A percentile compares a stretch with the other conserved stretches of the same genome.
phyloP scores from a whole-genome alignment of 345 rosid species.

The Citrus cavaleriei region DNA sequence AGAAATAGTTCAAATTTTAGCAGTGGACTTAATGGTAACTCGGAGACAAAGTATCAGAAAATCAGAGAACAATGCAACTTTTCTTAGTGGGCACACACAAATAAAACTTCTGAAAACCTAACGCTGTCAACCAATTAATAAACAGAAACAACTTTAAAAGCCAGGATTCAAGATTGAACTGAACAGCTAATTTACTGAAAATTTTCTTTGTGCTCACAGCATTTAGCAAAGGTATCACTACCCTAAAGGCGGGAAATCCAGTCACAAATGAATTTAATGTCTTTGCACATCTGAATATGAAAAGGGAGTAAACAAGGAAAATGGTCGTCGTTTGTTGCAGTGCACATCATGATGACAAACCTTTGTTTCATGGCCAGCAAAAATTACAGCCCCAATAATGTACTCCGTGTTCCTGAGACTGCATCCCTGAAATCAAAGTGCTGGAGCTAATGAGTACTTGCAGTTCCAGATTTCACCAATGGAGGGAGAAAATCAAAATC shows the following conservation, averaged over 20 bases:
- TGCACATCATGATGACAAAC: constrained; percentile 36
- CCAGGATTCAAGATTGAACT: neutral
- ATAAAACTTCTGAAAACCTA: constrained; percentile 3
- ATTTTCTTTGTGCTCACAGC: neutral
- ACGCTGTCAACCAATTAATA: neutral
- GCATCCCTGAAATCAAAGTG: constrained; percentile 71
- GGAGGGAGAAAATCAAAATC: constrained; percentile 5
- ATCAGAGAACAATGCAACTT: neutral
- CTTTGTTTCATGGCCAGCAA: constrained; percentile 98
- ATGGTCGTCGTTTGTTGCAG: neutral
- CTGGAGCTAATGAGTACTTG: constrained; percentile 10
- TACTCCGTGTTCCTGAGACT: constrained; percentile 95
- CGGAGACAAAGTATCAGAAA: neutral
- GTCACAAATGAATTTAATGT: neutral
- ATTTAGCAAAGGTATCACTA: neutral
- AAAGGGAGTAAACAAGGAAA: neutral
- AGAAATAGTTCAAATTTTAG: constrained; percentile 16
- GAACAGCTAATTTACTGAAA: neutral
- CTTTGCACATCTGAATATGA: neutral
- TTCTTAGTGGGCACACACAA: constrained; percentile 13
- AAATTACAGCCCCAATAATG: constrained; percentile 86
- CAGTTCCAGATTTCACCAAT: neutral
- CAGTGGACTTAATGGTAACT: neutral
- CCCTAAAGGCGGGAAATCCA: neutral
- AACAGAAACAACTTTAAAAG: neutral